A percentile compares a stretch with the other conserved stretches of the same genome.
These are phyloP conservation scores for Salix viminalis DNA, from an alignment of 345 rosid species.

Conservation along the genomic window DNA sequence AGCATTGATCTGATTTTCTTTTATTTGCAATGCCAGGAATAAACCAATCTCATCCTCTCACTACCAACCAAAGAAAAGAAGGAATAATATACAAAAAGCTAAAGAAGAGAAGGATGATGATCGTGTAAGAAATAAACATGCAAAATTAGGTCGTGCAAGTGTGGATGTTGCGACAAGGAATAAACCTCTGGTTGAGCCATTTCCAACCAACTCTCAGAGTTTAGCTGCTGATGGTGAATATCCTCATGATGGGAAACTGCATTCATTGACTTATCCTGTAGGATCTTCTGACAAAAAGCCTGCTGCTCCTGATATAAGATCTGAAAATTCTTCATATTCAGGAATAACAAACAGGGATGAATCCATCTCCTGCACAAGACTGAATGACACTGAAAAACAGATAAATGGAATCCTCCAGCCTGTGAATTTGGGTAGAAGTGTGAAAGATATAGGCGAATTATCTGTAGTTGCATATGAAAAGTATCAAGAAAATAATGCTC, in stretches of 20 bases:
- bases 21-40: slow-evolving; percentile 16
- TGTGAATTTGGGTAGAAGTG: slow-evolving; percentile 6
- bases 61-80: slow-evolving; percentile 30
- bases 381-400: slow-evolving; percentile 16
- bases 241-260: not conserved
- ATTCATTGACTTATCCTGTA: not conserved
- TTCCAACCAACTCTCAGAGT: slow-evolving; percentile 12
- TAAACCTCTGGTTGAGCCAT: not conserved
- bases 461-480: slow-evolving; percentile 15
- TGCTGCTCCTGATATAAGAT: slow-evolving; percentile 7
- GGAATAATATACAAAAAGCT: slow-evolving; percentile 10
- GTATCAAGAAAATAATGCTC: slow-evolving; percentile 10
- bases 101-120: slow-evolving; percentile 20
- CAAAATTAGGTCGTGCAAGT: slow-evolving; percentile 18
- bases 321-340: slow-evolving; percentile 16
- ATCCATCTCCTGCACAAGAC: slow-evolving; percentile 10
- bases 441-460: slow-evolving; percentile 13
- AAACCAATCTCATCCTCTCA: slow-evolving; percentile 11
- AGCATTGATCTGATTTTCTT: not conserved
- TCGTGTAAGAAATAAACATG: slow-evolving; percentile 17
- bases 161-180: not conserved
- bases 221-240: slow-evolving; percentile 10
- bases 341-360: slow-evolving; percentile 19
- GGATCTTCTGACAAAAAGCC: slow-evolving; percentile 16
- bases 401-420: slow-evolving; percentile 18